Base-by-base conservation (phyloP, 2,329 filamentous ascomycete genomes). In the Fonsecaea nubica region DNA sequence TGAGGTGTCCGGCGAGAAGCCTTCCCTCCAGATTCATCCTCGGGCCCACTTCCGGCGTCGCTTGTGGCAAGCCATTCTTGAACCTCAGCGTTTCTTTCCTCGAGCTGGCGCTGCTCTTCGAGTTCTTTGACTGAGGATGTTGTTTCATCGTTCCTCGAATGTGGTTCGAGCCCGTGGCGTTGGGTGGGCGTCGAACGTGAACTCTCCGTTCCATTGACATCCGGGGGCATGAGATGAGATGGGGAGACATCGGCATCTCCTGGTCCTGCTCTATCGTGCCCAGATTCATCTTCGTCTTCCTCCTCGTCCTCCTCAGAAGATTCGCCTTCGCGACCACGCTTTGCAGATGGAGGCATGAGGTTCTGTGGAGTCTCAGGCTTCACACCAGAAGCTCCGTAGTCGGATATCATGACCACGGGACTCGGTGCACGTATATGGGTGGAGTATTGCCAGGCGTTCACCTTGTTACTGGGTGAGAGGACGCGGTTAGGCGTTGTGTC, bases 21-120 rank as follows among this genome's bases (percentile, higher is more conserved):
- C 38, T 38, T 48, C 32, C 36, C 30, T 25, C 69, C 67, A 15
- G 33, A 15, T 18, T 76, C 73, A 48, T 77, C 75, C 33, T 76
- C 76, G n/a, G 74, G 70, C 60, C 77, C 78, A 61, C 80, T 81
- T 52, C 78, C 81, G 15, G 79, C 80, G 50, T 81, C 80, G 69
- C 81, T 84, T 12, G 80, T 79, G 13, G 76, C 80, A 3, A 86
- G 79, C 85, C 85, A 87, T 25, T 80, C 77, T 59, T 80, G 78
- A 38, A 87, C 85, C 61, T 85, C 83, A 8, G 80, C 77, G 64
- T 85, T 85, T 71, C 82, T 85, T 58, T 85, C 82, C 3, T 81
- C 78, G 36, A 80, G 75, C 38, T 81, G 76, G 58, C 81, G 79
- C 64, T 81, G 76, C 52, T 81, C 76, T 56, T 81, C 79, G 57